phyloP scores from a whole-genome alignment of 306 rosid genomes.

The Quercus engelmannii region DNA sequence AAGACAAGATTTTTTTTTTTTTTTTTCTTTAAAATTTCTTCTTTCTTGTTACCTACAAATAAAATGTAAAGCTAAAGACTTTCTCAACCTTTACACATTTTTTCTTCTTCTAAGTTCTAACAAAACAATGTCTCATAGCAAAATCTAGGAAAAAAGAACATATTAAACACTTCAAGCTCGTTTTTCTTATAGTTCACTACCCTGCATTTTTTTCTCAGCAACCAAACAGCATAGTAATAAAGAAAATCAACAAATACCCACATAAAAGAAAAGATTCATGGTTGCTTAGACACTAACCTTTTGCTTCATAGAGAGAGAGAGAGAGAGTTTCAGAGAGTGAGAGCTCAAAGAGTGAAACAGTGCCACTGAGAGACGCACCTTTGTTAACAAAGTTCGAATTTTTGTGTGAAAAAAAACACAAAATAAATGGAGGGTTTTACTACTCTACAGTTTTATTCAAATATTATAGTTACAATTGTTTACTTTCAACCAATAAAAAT shows the following conservation, averaged over 20 bases:
- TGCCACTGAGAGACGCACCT: background rate
- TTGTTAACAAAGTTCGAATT: no score
- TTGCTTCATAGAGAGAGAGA: background rate
- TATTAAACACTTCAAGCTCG: background rate
- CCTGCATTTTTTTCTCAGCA: background rate
- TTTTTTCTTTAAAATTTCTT: background rate
- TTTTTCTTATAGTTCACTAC: background rate
- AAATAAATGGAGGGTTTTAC: background rate
- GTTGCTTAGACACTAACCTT: background rate
- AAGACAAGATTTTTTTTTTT: background rate
- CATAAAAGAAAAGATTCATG: background rate
- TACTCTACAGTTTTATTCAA: background rate
- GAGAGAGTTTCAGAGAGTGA: background rate
- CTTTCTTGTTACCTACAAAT: background rate
- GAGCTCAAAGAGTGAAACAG: background rate
- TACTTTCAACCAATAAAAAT: background rate
- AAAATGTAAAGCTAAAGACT: background rate
- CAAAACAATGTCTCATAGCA: background rate
- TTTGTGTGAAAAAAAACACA: no score
- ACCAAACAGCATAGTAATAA: background rate
- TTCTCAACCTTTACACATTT: background rate
- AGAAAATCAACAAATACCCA: background rate
- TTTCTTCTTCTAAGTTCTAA: background rate
- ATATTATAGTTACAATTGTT: background rate
- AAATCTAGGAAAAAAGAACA: background rate